Percentiles rank a stretch among this genome's conserved stretches.
Evolutionary conservation across 306 rosid genomes (phyloP).

Genomic region (Lathyrus oleraceus): DNA sequence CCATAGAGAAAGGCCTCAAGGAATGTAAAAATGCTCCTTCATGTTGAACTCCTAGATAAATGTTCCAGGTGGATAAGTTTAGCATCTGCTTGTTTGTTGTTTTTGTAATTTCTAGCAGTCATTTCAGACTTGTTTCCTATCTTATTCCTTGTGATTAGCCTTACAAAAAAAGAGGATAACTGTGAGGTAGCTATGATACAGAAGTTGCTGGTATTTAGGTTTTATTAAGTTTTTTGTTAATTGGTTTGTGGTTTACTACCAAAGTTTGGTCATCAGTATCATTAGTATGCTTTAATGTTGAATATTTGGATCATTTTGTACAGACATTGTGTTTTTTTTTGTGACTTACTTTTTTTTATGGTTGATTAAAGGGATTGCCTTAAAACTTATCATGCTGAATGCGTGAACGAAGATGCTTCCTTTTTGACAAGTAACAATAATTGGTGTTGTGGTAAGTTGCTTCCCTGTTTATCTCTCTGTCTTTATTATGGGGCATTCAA

Average conservation of each 20-base stretch:
- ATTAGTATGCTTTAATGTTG: slow-evolving; percentile 14
- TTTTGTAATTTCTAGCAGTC: neutral
- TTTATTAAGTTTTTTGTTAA: neutral
- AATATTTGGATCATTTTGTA: slow-evolving; percentile 20
- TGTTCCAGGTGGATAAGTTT: too few species aligned
- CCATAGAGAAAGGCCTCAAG: too few species aligned
- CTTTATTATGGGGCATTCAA: slow-evolving; percentile 23
- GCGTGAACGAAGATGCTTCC: slow-evolving; percentile 52
- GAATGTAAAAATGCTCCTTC: too few species aligned
- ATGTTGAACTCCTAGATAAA: too few species aligned
- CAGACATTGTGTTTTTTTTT: neutral
- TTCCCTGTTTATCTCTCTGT: slow-evolving; percentile 28
- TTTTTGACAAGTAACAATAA: slow-evolving; percentile 40
- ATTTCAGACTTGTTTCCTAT: slow-evolving; percentile 3
- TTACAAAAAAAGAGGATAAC: slow-evolving; percentile 1
- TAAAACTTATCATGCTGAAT: slow-evolving; percentile 64
- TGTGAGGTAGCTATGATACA: slow-evolving; percentile 10
- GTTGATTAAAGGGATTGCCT: slow-evolving; percentile 59
- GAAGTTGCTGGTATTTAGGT: slow-evolving; percentile 16
- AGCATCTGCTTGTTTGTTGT: slow-evolving; percentile 1
- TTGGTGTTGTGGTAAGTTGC: slow-evolving; percentile 67
- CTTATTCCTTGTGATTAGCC: slow-evolving; percentile 3
- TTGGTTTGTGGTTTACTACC: neutral
- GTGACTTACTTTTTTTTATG: slow-evolving; percentile 13
- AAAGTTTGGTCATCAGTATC: neutral